These are phyloP conservation scores for Tolypocladium tundrense DNA, from an alignment of 2,329 filamentous ascomycete species.

Conservation along the genomic window DNA sequence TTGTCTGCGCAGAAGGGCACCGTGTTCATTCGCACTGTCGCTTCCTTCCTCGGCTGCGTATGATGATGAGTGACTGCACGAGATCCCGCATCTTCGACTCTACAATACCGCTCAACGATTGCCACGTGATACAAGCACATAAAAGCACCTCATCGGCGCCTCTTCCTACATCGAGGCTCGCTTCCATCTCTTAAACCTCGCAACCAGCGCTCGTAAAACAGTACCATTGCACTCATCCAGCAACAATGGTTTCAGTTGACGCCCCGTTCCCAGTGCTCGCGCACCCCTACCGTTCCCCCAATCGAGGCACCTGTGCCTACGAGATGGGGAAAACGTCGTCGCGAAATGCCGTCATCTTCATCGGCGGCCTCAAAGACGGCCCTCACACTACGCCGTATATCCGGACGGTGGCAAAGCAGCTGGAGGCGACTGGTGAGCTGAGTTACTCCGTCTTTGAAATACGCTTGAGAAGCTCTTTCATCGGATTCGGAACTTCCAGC, in stretches of 20 bases:
- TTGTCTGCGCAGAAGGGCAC: background rate
- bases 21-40: background rate
- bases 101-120: background rate
- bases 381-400: slow-evolving; percentile 54
- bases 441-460: slow-evolving; percentile 47
- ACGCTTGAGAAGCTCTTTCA: slow-evolving; percentile 43
- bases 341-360: slow-evolving; percentile 54
- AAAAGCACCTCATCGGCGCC: background rate
- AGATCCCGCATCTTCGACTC: background rate
- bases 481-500: slow-evolving; percentile 38
- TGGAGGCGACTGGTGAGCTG: slow-evolving; percentile 26
- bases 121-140: background rate
- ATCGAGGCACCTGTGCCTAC: slow-evolving; percentile 32
- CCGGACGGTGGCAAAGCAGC: slow-evolving; percentile 31
- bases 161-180: background rate
- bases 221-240: background rate
- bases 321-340: slow-evolving; percentile 30
- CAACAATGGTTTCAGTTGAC: slow-evolving; percentile 13
- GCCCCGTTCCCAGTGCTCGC: slow-evolving; percentile 32
- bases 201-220: background rate
- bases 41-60: background rate
- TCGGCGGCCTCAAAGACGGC: slow-evolving; percentile 62
- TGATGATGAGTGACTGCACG: background rate
- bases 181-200: background rate
- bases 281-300: slow-evolving; percentile 34